Base-by-base conservation (phyloP, 1,139 yeast species). In the Kurtzmaniella natalensis region DNA sequence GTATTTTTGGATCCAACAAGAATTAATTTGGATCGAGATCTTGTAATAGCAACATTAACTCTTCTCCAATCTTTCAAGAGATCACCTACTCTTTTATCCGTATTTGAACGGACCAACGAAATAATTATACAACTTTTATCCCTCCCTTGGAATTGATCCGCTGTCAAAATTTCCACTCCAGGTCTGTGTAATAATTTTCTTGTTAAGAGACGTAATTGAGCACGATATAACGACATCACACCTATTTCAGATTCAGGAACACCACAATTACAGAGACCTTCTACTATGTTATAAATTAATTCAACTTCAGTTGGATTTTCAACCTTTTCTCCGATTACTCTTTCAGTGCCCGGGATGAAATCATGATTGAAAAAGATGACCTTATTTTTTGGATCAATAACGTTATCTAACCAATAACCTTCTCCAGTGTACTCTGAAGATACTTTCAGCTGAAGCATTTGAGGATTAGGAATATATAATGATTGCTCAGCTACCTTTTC, bases 141-240 rank as follows among this genome's bases (percentile, higher is more conserved):
- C 37, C 96, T 71, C 0, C 98, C 99, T 58, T 94, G 98, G 45
- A 84, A 92, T 44, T 86, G 92, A 55, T 94, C 99, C 0, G 96
- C 97, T 0, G 98, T 94, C 40, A 92, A 63, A 18, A 86, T 71
- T 46, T 92, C 97, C 25, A 92, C 61, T 0, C 66, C 72, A 3
- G 57, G 52, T 13, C 62, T 55, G 2, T 53, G 51, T 0, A 54
- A 41, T 26, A 83, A 61, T 19, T 61, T 55, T 10, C 72, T 63
- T 30, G 66, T 65, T 32, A 87, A 60, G 8, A 78, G 55, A 23
- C 76, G 58, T 30, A 92, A 59, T 51, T 92, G 99, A 0, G 92
- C 85, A 29, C 95, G 67, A 54, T 94, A 89, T 34, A 87, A 76
- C 0, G 97, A 81, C 78, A 94, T 85, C 0, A 94, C 80, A 3